Evolutionary conservation across 257 asterid species (phyloP), one percentile per base, ranked within the genome.

Genomic region (Capsicum pubescens): DNA sequence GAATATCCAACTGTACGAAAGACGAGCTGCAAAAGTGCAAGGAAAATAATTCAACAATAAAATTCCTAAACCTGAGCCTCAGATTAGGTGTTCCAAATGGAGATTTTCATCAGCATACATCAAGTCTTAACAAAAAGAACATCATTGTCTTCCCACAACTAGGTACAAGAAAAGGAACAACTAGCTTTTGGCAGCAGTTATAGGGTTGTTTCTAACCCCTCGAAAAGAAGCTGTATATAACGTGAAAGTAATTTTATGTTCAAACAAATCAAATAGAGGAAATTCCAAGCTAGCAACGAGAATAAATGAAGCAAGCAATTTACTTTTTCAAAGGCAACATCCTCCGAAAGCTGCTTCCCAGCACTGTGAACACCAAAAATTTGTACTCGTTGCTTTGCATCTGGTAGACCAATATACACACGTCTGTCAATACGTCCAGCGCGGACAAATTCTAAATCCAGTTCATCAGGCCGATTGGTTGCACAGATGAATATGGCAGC

Each of bases 1-100:
- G 99, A 96, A 91, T 93, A 96, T 80, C 99, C 98, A 63, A 93
- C 98, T 69, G 99, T 96, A 87, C 99, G 98, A 84, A 96, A 96
- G 81, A 94, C 99, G 39, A 96, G 97, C 99, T 96, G 97, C 64
- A 84, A 57, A 56, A 77, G 26, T 55, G 32, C 82, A 77, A 54
- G 64, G 64, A 26, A 54, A 54, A 77, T 50, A 77, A 35, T 21
- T 77, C 64, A 14, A n/a, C 10, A 71, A 77, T 54, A 64, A 54
- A 77, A 77, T 54, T 77, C 64, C 50, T 52, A 21, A 74, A 76
- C 63, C 81, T 77, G 50, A 77, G 48, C 48, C 81, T 36, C 21
- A 69, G 46, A 15, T 69, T 44, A 69, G 14, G 54, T 44, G 52
- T 4, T 39, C 76, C 63, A 52, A 50, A 76, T 13, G 46, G 81